Evolutionary conservation across 2,329 filamentous ascomycete genomes (phyloP).

Genomic region (Epichloe brachyelytri): DNA sequence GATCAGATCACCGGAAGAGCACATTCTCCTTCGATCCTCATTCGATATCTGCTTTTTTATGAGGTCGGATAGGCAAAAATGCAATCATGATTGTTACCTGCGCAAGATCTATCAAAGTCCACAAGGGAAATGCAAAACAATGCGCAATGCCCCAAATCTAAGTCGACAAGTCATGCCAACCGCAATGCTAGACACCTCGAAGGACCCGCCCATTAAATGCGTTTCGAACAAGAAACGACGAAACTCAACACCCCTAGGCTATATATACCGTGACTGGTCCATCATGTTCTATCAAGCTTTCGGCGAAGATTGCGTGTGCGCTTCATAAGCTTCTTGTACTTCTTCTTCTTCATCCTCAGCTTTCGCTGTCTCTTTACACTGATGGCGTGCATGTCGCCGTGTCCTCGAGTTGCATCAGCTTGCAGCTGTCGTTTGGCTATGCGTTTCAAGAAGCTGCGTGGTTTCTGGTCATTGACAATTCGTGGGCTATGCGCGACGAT

Average conservation of each 20-base stretch:
- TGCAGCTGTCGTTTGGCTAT: slow-evolving; percentile 52
- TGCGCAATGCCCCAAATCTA: slow-evolving; percentile 15
- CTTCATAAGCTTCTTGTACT: slow-evolving; percentile 99
- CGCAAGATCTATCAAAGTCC: slow-evolving; percentile 19
- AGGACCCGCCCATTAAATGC: slow-evolving; percentile 14
- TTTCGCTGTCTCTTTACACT: slow-evolving; percentile 87
- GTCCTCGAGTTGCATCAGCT: slow-evolving; percentile 40
- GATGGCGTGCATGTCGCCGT: slow-evolving; percentile 60
- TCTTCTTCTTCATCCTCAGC: slow-evolving; percentile 99
- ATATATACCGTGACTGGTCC: slow-evolving; percentile 13
- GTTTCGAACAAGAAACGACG: slow-evolving; percentile 11
- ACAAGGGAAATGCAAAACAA: slow-evolving; percentile 14
- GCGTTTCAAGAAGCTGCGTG: slow-evolving; percentile 54
- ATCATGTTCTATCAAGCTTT: slow-evolving; percentile 59
- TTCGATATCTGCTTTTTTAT: too few relatives aligned
- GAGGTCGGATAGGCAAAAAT: slow-evolving; percentile 2
- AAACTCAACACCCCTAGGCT: slow-evolving; percentile 10
- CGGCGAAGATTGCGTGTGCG: slow-evolving; percentile 77
- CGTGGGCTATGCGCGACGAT: slow-evolving; percentile 48
- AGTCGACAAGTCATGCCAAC: slow-evolving; percentile 14
- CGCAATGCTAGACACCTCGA: slow-evolving; percentile 20
- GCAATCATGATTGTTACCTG: slow-evolving; percentile 19
- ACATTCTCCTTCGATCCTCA: not conserved
- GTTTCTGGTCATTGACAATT: slow-evolving; percentile 36
- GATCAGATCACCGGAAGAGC: not conserved